A percentile compares a stretch with the other conserved stretches of the same genome.
These are phyloP conservation scores for Crithidia expoeki DNA, from an alignment of 208 protist species.

Conservation along the genomic window DNA sequence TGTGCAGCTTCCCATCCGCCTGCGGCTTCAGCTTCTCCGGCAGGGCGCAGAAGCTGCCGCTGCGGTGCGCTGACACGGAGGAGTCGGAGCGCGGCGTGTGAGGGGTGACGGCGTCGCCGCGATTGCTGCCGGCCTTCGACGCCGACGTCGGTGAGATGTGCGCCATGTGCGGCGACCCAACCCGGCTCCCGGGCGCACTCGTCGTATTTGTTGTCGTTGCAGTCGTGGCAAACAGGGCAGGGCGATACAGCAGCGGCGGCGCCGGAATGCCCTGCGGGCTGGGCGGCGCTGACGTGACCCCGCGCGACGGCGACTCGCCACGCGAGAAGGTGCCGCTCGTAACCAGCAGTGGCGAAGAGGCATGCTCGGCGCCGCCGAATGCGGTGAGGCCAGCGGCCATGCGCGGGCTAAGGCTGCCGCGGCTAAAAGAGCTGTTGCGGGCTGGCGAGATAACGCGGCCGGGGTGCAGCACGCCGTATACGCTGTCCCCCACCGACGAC, in stretches of 20 bases:
- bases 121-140: constrained; percentile 26
- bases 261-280: constrained; percentile 39
- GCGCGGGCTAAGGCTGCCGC: constrained; percentile 34
- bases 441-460: constrained; percentile 46
- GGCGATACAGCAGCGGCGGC: constrained; percentile 31
- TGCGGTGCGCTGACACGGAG: constrained; percentile 34
- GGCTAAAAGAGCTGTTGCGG: constrained; percentile 50
- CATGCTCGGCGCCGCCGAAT: constrained; percentile 16
- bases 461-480: constrained; percentile 32
- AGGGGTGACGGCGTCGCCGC: constrained; percentile 24
- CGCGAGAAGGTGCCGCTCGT: constrained; percentile 34
- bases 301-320: constrained; percentile 59
- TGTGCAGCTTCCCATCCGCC: constrained; percentile 72
- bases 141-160: constrained; percentile 25
- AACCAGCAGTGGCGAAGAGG: constrained; percentile 37
- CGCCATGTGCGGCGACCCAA: constrained; percentile 25
- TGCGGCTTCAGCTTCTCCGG: constrained; percentile 40
- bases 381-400: constrained; percentile 12
- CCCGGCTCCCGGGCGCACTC: constrained; percentile 20
- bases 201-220: background rate
- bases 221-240: background rate
- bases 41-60: constrained; percentile 26
- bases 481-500: constrained; percentile 44
- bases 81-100: constrained; percentile 36
- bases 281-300: constrained; percentile 9